Conservation (phyloP, 2,329 filamentous ascomycete genomes). For the Pseudonectria buxi region DNA sequence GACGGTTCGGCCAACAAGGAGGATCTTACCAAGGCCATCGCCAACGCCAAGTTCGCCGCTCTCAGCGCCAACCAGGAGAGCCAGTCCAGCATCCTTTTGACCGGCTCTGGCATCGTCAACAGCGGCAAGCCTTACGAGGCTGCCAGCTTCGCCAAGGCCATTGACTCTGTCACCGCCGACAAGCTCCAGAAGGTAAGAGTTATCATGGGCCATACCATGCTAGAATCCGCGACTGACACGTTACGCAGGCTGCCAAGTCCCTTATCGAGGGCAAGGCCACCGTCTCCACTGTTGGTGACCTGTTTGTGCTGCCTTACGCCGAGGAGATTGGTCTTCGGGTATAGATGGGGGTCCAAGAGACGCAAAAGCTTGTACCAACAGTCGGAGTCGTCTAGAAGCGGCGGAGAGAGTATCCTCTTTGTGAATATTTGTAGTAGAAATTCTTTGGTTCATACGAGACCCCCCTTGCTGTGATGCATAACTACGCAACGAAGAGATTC, state of each 20-base stretch:
- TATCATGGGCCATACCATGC: slow-evolving; percentile 12
- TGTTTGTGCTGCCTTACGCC: slow-evolving; percentile 84
- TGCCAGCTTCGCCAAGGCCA: slow-evolving; percentile 67
- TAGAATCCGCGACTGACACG: slow-evolving; percentile 20
- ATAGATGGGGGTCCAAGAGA: slow-evolving; percentile 49
- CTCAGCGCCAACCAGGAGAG: slow-evolving; percentile 76
- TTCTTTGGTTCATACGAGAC: slow-evolving; percentile 24
- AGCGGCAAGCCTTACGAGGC: slow-evolving; percentile 79
- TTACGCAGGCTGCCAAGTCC: slow-evolving; percentile 70
- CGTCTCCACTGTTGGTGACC: slow-evolving; percentile 83
- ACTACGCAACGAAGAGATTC: neutral
- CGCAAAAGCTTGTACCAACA: slow-evolving; percentile 38
- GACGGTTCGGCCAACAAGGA: slow-evolving; percentile 72
- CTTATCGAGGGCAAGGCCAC: slow-evolving; percentile 84
- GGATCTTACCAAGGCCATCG: slow-evolving; percentile 84
- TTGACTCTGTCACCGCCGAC: slow-evolving; percentile 76
- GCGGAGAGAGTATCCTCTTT: slow-evolving; percentile 30
- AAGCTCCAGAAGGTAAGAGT: slow-evolving; percentile 75
- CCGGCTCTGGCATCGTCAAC: slow-evolving; percentile 77
- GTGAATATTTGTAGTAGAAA: slow-evolving; percentile 43
- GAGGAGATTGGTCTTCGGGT: slow-evolving; percentile 91
- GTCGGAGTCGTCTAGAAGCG: slow-evolving; percentile 33
- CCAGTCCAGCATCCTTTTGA: slow-evolving; percentile 70
- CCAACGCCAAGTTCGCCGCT: slow-evolving; percentile 87
- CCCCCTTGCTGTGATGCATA: slow-evolving; percentile 6